These are phyloP conservation scores for Schizosaccharomyces cryophilus DNA, from an alignment of 805 yeast genomes.

Conservation along the genomic window DNA sequence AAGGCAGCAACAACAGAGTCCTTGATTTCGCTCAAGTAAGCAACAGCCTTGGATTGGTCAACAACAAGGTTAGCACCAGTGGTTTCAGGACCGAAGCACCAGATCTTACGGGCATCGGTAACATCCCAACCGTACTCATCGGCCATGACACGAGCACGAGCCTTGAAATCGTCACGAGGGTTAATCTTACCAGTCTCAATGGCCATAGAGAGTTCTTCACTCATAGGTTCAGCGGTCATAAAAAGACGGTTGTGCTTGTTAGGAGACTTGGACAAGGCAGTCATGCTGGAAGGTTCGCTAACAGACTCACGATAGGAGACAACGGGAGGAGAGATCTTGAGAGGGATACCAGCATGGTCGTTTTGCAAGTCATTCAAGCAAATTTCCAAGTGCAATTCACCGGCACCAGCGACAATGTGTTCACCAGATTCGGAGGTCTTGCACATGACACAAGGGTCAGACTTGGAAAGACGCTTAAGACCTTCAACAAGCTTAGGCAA, in stretches of 20 bases:
- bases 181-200: conserved; percentile 78
- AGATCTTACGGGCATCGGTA: conserved; percentile 98
- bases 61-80: conserved; percentile 95
- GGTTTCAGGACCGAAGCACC: conserved; percentile 99
- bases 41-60: conserved; percentile 99
- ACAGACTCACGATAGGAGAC: conserved; percentile 98
- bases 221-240: conserved; percentile 89
- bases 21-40: conserved; percentile 95
- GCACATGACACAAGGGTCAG: conserved; percentile 94
- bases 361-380: conserved; percentile 87
- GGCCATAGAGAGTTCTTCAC: conserved; percentile 76
- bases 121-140: conserved; percentile 99
- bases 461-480: conserved; percentile 97
- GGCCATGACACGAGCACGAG: conserved; percentile 95
- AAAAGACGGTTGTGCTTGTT: conserved; percentile 99
- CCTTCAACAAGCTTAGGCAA: conserved; percentile 99
- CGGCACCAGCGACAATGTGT: conserved; percentile 98
- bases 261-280: conserved; percentile 96
- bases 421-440: conserved; percentile 86
- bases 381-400: conserved; percentile 98
- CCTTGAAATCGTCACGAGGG: conserved; percentile 95
- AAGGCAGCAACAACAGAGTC: conserved; percentile 98
- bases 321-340: conserved; percentile 91
- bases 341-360: conserved; percentile 99
- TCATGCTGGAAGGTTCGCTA: conserved; percentile 76